phyloP scores from a whole-genome alignment of 1,139 yeast genomes.

The Trichomonascaceae sp. region DNA sequence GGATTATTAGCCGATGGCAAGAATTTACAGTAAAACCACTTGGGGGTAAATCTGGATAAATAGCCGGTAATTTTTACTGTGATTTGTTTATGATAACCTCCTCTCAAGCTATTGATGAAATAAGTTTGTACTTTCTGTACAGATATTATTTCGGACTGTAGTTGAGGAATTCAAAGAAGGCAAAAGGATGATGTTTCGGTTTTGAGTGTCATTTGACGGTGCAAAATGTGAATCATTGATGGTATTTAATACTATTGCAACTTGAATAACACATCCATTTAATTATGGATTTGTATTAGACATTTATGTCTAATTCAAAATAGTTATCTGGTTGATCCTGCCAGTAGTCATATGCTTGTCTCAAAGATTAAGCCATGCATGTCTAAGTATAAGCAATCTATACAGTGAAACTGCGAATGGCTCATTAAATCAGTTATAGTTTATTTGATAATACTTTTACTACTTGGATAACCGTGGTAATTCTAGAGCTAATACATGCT shows the following conservation, averaged over 20 bases:
- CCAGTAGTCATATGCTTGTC: slow-evolving; percentile 48
- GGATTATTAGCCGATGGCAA: slow-evolving; percentile 37
- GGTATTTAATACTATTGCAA: too few relatives aligned
- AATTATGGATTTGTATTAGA: background rate
- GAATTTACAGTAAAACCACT: slow-evolving; percentile 27
- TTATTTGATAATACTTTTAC: too few relatives aligned
- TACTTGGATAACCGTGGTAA: too few relatives aligned
- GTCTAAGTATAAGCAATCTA: slow-evolving; percentile 45
- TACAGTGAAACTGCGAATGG: too few relatives aligned
- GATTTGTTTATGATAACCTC: slow-evolving; percentile 30
- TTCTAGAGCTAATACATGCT: too few relatives aligned
- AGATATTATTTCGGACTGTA: slow-evolving; percentile 26
- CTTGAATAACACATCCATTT: too few relatives aligned
- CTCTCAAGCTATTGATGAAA: slow-evolving; percentile 29
- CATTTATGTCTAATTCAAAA: slow-evolving; percentile 11
- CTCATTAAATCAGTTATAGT: too few relatives aligned
- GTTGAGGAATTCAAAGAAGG: slow-evolving; percentile 34
- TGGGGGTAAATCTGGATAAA: slow-evolving; percentile 30
- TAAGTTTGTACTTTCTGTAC: slow-evolving; percentile 18
- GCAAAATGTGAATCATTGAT: slow-evolving; percentile 1
- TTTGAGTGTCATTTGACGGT: background rate
- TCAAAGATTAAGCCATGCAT: slow-evolving; percentile 47
- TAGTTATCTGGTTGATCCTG: slow-evolving; percentile 44
- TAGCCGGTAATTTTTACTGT: slow-evolving; percentile 29
- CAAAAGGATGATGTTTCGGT: slow-evolving; percentile 23